Evolutionary conservation across 148 eudicot genomes (phyloP), one percentile per base, ranked within the genome.

Genomic region (Euryodendron excelsum): DNA sequence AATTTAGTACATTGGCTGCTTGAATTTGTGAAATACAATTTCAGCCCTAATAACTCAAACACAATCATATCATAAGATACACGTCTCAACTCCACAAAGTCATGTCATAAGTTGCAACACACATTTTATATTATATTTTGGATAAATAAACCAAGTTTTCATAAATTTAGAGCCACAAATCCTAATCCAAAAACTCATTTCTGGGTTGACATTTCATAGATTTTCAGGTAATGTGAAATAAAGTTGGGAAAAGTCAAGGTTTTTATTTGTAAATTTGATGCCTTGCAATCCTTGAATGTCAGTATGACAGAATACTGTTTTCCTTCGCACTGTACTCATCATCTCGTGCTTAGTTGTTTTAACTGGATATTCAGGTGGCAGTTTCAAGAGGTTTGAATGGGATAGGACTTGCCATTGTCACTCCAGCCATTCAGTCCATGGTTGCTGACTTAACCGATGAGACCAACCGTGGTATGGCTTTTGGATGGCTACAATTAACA

Each of bases 381-480:
- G n/a, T n/a, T n/a, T n/a, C n/a, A n/a, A n/a, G n/a, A n/a, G 97
- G 92, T 27, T 41, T 94, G 65, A 94, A 92, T 72, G 98, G 98
- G 7, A 85, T 94, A 36, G 98, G 98, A 65, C 97, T 94, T 8
- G 98, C 98, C 44, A 87, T 94, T 25, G 98, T 94, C 53, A 77
- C 79, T 56, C 98, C 98, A 23, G 96, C 98, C 1, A 83, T 95
- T 72, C 91, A 85, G 48, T 95, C 98, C 68, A 88, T 95, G 8
- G 85, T 95, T 39, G 98, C 98, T 6, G 97, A 95, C 84, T 92
- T 97, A 66, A 92, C 97, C 13, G 91, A 90, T 70, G 98, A 95
- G 73, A 80, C 79, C 79, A 93, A 92, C 71, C 96, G 98, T 4
- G 98, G 98, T 9, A 85, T 74, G 8, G 97, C 97, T 21, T 95